Conservation (phyloP, 768 basidiomycete species). For the Pleurotus salmoneostramineus region DNA sequence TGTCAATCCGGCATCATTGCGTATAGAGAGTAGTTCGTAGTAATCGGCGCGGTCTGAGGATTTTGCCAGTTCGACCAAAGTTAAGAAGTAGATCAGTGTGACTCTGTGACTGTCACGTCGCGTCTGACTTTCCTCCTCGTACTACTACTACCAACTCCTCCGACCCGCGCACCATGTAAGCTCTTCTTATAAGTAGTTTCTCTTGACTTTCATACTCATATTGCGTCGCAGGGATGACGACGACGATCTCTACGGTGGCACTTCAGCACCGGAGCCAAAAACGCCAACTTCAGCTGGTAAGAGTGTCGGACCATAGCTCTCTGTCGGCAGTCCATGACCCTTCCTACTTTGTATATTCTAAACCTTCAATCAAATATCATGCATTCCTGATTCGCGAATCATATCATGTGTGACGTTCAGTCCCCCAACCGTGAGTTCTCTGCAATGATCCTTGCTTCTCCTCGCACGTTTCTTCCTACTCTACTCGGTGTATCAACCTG, state of each 20-base stretch:
- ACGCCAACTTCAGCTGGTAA: conserved; percentile 5
- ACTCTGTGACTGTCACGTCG: not conserved
- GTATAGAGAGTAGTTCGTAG: conserved; percentile 55
- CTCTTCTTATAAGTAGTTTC: too few species aligned
- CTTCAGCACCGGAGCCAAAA: not conserved
- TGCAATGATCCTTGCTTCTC: conserved; percentile 11
- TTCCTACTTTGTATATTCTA: conserved; percentile 12
- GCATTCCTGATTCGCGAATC: conserved; percentile 31
- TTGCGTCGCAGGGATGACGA: conserved; percentile 2
- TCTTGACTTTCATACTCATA: not conserved
- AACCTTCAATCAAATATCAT: conserved; percentile 27
- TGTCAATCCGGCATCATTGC: conserved; percentile 39
- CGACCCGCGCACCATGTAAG: not conserved
- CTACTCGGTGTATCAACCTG: conserved; percentile 9
- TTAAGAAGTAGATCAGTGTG: not conserved
- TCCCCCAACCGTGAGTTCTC: conserved; percentile 59
- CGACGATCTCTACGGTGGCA: conserved; percentile 4
- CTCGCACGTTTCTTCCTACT: conserved; percentile 3
- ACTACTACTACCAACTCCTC: not conserved
- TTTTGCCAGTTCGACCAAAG: conserved; percentile 12
- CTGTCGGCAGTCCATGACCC: conserved; percentile 3
- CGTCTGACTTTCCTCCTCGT: not conserved
- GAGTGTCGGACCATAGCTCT: not conserved
- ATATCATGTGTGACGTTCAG: conserved; percentile 42
- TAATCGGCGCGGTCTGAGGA: conserved; percentile 34